Base-by-base conservation (phyloP, 139 green algal species). In the Chlamydomonas sp. region DNA sequence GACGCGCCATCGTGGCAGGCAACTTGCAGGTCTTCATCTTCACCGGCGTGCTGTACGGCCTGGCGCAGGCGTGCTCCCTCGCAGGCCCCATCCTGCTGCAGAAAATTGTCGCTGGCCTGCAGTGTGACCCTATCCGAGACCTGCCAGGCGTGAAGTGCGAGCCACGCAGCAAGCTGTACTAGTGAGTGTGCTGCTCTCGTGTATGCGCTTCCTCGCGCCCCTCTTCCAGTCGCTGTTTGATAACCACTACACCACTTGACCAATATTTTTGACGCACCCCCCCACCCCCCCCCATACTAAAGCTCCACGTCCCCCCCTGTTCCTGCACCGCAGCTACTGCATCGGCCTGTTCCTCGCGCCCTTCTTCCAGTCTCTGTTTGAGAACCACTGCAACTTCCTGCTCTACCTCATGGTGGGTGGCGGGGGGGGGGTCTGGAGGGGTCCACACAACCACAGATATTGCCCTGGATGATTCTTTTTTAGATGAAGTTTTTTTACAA, bases 341-440 rank as follows among this genome's bases (percentile, higher is more conserved):
- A 79, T 81, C 48, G 79, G 79, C 57, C 79, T 95, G 8, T 92
- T 95, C 75, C 74, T 89, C 69, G 79, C 77, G 16, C 86, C 88
- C 0, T 71, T 87, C 29, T 69, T 83, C 28, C 83, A 91, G 74
- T 73, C 82, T 4, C 43, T 92, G 43, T 76, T 65, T 48, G 77
- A 83, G 59, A 83, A 83, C 70, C 77, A 79, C 38, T 48, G 72
- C 24, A 77, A 33, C 16, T 79, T 67, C 59, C 43, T 76, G 62
- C 67, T 90, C 22, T 83, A 88, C 73, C 37, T n/a, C n/a, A n/a
- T n/a, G n/a, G n/a, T n/a, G n/a, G n/a, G n/a, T n/a, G n/a, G n/a
- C n/a, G n/a, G n/a, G n/a, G n/a, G n/a, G n/a, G n/a, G n/a, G n/a
- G n/a, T n/a, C n/a, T n/a, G n/a, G n/a, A n/a, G n/a, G n/a, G n/a